Evolutionary conservation across 257 asterid genomes (phyloP).

Genomic region (Lycium ferocissimum): DNA sequence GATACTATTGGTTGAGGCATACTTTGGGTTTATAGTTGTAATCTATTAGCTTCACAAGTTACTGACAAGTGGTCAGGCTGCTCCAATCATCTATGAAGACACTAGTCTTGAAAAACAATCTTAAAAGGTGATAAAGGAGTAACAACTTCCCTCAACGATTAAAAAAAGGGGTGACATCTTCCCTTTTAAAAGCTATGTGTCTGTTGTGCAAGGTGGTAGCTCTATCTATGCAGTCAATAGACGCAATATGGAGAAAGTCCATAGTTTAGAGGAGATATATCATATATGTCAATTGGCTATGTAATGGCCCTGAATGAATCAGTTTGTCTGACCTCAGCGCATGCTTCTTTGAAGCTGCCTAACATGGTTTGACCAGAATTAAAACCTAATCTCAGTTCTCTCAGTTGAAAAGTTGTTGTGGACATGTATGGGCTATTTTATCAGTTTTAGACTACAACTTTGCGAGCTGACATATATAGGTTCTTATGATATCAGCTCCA

Average conservation of each 20-base stretch:
- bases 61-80: background rate
- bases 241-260: background rate
- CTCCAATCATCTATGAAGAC: background rate
- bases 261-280: constrained; percentile 4
- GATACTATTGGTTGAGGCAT: background rate
- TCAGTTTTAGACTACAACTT: background rate
- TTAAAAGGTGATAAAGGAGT: background rate
- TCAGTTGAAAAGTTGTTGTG: background rate
- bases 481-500: background rate
- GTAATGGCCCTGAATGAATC: background rate
- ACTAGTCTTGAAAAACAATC: background rate
- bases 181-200: background rate
- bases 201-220: background rate
- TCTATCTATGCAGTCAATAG: constrained; percentile 19
- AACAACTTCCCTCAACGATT: background rate
- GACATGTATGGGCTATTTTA: background rate
- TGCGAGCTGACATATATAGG: background rate
- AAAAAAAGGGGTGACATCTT: background rate
- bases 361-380: background rate
- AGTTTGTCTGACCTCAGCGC: background rate
- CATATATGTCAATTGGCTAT: background rate
- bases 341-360: background rate
- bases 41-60: background rate
- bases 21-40: background rate
- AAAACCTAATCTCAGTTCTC: background rate